Evolutionary conservation across 2,329 filamentous ascomycete species (phyloP).

Genomic region (Botryosphaeria dothidea): DNA sequence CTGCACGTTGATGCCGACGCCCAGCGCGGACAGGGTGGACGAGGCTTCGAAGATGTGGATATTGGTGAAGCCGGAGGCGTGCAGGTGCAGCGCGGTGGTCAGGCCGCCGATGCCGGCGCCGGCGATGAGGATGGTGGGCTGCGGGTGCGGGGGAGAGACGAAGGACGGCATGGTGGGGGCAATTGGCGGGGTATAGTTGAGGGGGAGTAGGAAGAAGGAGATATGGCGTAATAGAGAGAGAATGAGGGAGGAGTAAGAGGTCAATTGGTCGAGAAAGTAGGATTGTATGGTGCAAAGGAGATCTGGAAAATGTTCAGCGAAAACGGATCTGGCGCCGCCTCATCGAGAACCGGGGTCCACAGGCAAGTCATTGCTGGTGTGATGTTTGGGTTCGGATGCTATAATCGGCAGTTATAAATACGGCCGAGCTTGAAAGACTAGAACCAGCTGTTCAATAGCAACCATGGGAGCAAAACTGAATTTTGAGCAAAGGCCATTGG

Average conservation of each 20-base stretch:
- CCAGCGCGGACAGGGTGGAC: slow-evolving; percentile 43
- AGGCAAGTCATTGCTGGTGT: background rate
- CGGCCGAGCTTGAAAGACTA: background rate
- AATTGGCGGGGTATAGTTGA: background rate
- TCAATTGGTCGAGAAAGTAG: background rate
- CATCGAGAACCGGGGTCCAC: background rate
- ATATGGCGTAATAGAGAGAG: background rate
- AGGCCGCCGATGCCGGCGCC: slow-evolving; percentile 67
- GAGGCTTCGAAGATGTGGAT: slow-evolving; percentile 47
- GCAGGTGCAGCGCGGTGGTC: slow-evolving; percentile 64
- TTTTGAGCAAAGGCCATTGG: too few species aligned
- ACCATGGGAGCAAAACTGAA: too few species aligned
- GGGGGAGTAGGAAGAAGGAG: background rate
- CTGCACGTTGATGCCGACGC: slow-evolving; percentile 51
- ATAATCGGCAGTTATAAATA: background rate
- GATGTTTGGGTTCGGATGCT: background rate
- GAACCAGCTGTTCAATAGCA: too few species aligned
- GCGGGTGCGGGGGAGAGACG: background rate
- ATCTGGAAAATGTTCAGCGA: background rate
- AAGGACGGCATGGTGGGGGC: background rate
- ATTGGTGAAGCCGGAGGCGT: slow-evolving; percentile 33
- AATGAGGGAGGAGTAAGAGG: background rate
- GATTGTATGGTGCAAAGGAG: background rate
- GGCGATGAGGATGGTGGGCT: slow-evolving; percentile 52
- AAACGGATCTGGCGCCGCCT: background rate